Evolutionary conservation across 2,329 filamentous ascomycete species (phyloP).

Genomic region (Ophiocordyceps camponoti-floridani): DNA sequence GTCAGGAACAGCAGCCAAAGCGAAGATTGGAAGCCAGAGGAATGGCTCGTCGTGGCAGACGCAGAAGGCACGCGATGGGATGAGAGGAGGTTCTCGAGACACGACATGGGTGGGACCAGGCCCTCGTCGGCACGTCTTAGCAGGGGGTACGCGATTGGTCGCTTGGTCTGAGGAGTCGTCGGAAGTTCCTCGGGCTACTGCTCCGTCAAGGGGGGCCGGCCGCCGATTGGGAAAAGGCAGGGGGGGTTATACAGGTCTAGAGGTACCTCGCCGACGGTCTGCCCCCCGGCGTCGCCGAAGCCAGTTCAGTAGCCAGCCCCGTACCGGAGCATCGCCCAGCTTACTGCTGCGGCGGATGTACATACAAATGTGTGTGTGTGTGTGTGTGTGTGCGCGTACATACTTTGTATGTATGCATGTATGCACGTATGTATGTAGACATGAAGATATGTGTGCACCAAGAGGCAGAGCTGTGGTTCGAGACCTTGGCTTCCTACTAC

Average conservation of each 20-base stretch:
- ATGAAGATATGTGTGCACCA: too few relatives aligned
- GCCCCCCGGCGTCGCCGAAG: neutral
- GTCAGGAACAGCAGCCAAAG: neutral
- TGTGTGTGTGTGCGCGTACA: too few relatives aligned
- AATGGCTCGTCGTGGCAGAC: neutral
- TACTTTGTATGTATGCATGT: too few relatives aligned
- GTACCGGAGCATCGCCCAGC: neutral
- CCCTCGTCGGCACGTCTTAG: neutral
- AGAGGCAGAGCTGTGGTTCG: too few relatives aligned
- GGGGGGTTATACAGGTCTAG: neutral
- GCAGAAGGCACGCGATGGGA: slow-evolving; percentile 1
- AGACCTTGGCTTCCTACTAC: too few relatives aligned
- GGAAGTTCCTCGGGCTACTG: neutral
- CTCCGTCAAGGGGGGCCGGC: neutral
- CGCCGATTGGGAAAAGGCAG: neutral
- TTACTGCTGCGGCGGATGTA: too few relatives aligned
- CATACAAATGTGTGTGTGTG: too few relatives aligned
- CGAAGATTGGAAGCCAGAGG: neutral
- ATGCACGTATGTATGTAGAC: too few relatives aligned
- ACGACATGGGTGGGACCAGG: slow-evolving; percentile 1
- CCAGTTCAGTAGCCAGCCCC: neutral
- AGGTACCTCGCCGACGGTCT: neutral
- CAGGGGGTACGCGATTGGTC: neutral
- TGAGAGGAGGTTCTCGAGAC: slow-evolving; percentile 2
- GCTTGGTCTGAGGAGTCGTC: neutral